A percentile compares a stretch with the other conserved stretches of the same genome.
Conservation (phyloP, 192 early-diverging fungal species). For the Linnemannia exigua region DNA sequence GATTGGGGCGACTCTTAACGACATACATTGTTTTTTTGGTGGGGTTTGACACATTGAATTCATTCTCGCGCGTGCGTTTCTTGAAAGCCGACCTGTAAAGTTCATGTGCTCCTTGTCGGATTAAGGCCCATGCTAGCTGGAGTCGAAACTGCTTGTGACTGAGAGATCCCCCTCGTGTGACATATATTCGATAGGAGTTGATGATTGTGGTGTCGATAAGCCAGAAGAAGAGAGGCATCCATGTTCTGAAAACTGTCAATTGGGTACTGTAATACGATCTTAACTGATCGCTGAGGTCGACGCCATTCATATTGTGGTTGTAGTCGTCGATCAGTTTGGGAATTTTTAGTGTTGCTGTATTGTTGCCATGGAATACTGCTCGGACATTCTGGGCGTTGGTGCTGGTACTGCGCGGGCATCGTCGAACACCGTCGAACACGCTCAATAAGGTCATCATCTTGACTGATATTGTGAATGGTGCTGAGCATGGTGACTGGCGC, state of each 20-base stretch:
- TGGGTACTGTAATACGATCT: slow-evolving; percentile 35
- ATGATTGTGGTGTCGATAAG: slow-evolving; percentile 26
- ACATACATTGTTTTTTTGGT: background rate
- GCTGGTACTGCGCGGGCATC: slow-evolving; percentile 21
- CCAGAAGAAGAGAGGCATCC: slow-evolving; percentile 41
- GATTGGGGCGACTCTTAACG: background rate
- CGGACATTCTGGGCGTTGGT: slow-evolving; percentile 10
- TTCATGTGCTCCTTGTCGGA: background rate
- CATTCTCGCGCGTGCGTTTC: background rate
- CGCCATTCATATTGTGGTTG: slow-evolving; percentile 46
- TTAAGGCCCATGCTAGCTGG: slow-evolving; percentile 18
- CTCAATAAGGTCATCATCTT: background rate
- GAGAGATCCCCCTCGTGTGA: slow-evolving; percentile 5
- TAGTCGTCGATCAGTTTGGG: slow-evolving; percentile 34
- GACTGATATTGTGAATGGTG: slow-evolving; percentile 27
- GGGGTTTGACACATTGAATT: background rate
- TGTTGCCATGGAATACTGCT: slow-evolving; percentile 17
- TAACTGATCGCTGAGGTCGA: slow-evolving; percentile 31
- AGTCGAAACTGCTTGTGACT: slow-evolving; percentile 16
- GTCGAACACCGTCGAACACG: background rate
- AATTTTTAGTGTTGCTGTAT: slow-evolving; percentile 7
- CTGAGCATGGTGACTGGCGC: slow-evolving; percentile 51
- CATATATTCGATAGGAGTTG: slow-evolving; percentile 21
- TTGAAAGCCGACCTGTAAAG: background rate
- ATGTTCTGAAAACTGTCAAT: slow-evolving; percentile 22